Conservation (phyloP, 495 filamentous ascomycete genomes). For the Tuber brumale region DNA sequence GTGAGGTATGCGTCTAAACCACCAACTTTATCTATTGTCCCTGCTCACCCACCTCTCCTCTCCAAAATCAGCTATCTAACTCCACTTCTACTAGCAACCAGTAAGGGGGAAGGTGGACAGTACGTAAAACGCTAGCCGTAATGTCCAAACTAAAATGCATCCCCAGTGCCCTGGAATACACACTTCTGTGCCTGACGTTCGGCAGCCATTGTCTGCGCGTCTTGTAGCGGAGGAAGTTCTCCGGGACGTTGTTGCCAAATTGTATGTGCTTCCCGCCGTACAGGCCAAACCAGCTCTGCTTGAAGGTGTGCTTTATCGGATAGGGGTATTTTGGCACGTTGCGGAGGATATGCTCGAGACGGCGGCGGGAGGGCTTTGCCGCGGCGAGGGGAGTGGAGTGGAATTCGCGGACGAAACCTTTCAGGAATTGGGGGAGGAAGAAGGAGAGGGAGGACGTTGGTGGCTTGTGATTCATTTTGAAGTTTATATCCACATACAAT, state of each 20-base stretch:
- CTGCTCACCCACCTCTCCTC: constrained; percentile 12
- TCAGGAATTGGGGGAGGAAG: constrained; percentile 27
- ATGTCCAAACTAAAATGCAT: constrained; percentile 64
- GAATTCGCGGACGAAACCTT: constrained; percentile 28
- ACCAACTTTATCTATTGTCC: constrained; percentile 75
- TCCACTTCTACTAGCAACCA: neutral
- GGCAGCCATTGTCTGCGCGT: constrained; percentile 80
- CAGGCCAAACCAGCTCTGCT: constrained; percentile 79
- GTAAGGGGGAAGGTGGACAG: neutral
- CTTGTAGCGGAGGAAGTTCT: constrained; percentile 59
- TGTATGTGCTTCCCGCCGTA: constrained; percentile 72
- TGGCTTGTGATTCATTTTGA: neutral
- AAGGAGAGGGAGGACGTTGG: constrained; percentile 33
- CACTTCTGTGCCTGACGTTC: constrained; percentile 71
- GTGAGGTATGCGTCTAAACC: constrained; percentile 88
- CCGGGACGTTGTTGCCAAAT: constrained; percentile 86
- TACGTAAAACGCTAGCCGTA: constrained; percentile 64
- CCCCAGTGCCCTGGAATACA: constrained; percentile 63
- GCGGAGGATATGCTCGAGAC: constrained; percentile 40
- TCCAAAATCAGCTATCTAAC: neutral
- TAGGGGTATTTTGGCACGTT: constrained; percentile 71
- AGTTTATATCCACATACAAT: neutral
- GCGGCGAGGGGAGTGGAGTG: constrained; percentile 23
- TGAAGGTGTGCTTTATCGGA: constrained; percentile 70
- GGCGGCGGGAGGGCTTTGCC: constrained; percentile 44